Evolutionary conservation across 2,329 filamentous ascomycete species (phyloP), one percentile per base, ranked within the genome.

Genomic region (Phyllosticta ampelicida): DNA sequence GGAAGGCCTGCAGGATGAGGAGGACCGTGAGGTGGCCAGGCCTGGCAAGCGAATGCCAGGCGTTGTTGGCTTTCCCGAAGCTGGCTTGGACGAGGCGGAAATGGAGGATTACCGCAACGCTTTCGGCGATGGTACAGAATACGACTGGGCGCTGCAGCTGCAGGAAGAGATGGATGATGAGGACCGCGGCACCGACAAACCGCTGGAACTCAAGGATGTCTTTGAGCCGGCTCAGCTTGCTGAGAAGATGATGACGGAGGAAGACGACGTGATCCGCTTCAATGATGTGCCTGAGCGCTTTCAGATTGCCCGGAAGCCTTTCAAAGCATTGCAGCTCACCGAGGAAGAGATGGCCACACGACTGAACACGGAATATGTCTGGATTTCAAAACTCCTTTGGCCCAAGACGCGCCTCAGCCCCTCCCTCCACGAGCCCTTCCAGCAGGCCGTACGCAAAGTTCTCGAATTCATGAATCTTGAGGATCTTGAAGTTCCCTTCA

Each of bases 21-120:
- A 97, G 68, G 70, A 72, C 59, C 80, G 87, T 65, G 91, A 96
- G 69, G 89, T 97, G 61, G 89, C 90, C 58, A 83, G 90, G 48
- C 89, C 91, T 0, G 83, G 85, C 58, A 83, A 87, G 62, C 83
- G 84, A 60, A 84, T 86, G 23, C 79, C 83, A 62, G 80, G 83
- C 49, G 83, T 86, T 48, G 79, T 84, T 26, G 81, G 83, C 28
- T 82, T 91, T 23, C 89, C 95, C 68, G 87, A 86, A 9, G 83
- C 89, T 5, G 90, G 91, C 1, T 81, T 99, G 20, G 91, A 96
- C 68, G 91, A 96, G 71, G 89, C 91, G 66, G 89, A 91, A 3
- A 80, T 97, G 36, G 92, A 97, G 70, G 94, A 97, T 68, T 95
- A 97, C 87, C 87, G 94, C 65, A 87, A 86, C 59, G 96, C 96